Evolutionary conservation across 2,329 filamentous ascomycete species (phyloP).

Genomic region (Phaeosphaeria sp.): DNA sequence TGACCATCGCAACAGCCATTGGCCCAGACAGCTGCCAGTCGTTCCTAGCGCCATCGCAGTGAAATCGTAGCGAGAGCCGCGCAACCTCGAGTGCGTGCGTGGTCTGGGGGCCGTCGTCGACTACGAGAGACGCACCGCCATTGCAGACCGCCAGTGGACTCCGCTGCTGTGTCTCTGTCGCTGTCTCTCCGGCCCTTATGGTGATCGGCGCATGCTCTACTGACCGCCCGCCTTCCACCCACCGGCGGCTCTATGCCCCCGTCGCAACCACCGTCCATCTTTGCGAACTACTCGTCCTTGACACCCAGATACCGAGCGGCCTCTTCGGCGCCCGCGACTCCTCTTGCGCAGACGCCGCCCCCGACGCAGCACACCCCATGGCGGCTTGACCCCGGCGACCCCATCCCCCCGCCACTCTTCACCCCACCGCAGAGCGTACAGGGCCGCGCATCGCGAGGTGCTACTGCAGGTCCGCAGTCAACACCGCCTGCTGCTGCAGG

Average conservation of each 20-base stretch:
- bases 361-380: slow-evolving; percentile 23
- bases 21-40: neutral
- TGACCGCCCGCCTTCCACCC: neutral
- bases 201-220: neutral
- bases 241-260: neutral
- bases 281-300: neutral
- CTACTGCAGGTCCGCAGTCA: neutral
- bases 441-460: neutral
- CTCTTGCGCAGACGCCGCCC: slow-evolving; percentile 3
- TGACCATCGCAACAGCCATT: neutral
- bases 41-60: neutral
- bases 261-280: slow-evolving; percentile 1
- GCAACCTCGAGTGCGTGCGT: neutral
- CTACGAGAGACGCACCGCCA: neutral
- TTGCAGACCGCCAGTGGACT: neutral
- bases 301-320: neutral
- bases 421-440: slow-evolving; percentile 11
- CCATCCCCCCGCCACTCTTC: slow-evolving; percentile 17
- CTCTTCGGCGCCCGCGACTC: neutral
- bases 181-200: neutral
- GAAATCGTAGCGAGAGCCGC: neutral
- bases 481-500: slow-evolving; percentile 29
- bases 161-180: neutral
- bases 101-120: neutral
- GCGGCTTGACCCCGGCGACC: slow-evolving; percentile 19